Percentiles rank a stretch among this genome's conserved stretches.
phyloP scores from a whole-genome alignment of 257 asterid species.

The Jacaranda mimosifolia region DNA sequence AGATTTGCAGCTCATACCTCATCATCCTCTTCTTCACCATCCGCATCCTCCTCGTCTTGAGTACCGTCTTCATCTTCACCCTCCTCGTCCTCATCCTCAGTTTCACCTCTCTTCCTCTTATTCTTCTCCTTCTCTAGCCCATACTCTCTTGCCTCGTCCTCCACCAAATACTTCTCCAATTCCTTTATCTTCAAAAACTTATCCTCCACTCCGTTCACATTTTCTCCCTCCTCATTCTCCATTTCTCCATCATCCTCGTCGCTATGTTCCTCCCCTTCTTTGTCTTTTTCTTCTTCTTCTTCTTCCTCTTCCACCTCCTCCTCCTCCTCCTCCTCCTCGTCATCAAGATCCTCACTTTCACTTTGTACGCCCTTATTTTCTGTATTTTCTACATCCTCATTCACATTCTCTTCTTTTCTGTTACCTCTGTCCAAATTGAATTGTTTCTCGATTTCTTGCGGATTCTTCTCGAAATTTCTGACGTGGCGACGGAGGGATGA shows the following conservation, averaged over 20 bases:
- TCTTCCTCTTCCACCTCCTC: slow-evolving; percentile 45
- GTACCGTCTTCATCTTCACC: slow-evolving; percentile 53
- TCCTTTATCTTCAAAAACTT: slow-evolving; percentile 83
- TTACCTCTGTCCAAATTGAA: slow-evolving; percentile 44
- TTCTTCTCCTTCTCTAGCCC: slow-evolving; percentile 61
- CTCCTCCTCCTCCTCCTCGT: slow-evolving; percentile 32
- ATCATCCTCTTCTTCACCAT: slow-evolving; percentile 62
- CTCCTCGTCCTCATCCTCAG: slow-evolving; percentile 48
- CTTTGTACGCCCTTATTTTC: slow-evolving; percentile 35
- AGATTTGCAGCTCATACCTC: slow-evolving; percentile 56
- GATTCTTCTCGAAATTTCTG: slow-evolving; percentile 71
- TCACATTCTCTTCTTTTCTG: slow-evolving; percentile 28
- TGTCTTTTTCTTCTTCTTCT: slow-evolving; percentile 29
- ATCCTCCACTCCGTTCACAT: slow-evolving; percentile 70
- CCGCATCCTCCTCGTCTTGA: slow-evolving; percentile 51
- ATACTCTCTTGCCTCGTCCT: slow-evolving; percentile 83
- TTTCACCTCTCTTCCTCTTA: slow-evolving; percentile 46
- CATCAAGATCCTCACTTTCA: slow-evolving; percentile 50
- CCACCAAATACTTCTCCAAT: slow-evolving; percentile 73
- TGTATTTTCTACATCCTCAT: slow-evolving; percentile 16
- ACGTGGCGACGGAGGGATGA: slow-evolving; percentile 69
- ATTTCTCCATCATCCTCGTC: slow-evolving; percentile 37
- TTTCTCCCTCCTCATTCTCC: slow-evolving; percentile 35
- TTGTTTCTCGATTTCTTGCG: slow-evolving; percentile 52
- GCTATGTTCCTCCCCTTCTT: slow-evolving; percentile 37